These are phyloP conservation scores for Triticum turgidum DNA, from an alignment of 176 grass and related monocot genomes.

Conservation along the genomic window DNA sequence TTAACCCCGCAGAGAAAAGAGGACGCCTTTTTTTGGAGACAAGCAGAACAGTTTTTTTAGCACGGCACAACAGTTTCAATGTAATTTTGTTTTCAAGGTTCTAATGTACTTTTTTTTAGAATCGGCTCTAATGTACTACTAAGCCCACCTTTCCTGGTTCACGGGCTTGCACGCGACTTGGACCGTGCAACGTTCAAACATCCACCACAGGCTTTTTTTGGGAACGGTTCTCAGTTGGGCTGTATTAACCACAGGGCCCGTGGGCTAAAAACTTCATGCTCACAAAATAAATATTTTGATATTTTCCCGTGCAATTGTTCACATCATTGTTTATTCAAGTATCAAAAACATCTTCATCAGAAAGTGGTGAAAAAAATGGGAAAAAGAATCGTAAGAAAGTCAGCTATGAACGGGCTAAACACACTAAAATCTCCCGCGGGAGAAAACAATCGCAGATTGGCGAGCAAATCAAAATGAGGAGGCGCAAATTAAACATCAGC, in stretches of 20 bases:
- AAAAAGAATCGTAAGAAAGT: slow-evolving; percentile 13
- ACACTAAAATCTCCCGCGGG: slow-evolving; percentile 3
- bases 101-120: too few relatives aligned
- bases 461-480: slow-evolving; percentile 9
- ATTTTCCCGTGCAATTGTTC: slow-evolving; percentile 21
- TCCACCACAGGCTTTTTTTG: background rate
- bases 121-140: too few relatives aligned
- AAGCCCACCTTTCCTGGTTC: too few relatives aligned
- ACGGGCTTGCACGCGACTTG: too few relatives aligned
- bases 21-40: too few relatives aligned
- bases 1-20: too few relatives aligned
- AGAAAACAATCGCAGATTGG: slow-evolving; percentile 37
- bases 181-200: too few relatives aligned
- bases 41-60: too few relatives aligned
- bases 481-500: background rate
- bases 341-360: slow-evolving; percentile 36
- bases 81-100: too few relatives aligned
- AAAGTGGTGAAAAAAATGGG: background rate
- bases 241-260: background rate
- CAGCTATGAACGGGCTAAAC: slow-evolving; percentile 25
- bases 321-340: slow-evolving; percentile 34
- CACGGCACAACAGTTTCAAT: too few relatives aligned
- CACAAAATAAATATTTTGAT: background rate
- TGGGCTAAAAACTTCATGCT: background rate
- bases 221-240: background rate